Base-by-base conservation (phyloP, 2,329 filamentous ascomycete genomes). In the Fusarium sp. region DNA sequence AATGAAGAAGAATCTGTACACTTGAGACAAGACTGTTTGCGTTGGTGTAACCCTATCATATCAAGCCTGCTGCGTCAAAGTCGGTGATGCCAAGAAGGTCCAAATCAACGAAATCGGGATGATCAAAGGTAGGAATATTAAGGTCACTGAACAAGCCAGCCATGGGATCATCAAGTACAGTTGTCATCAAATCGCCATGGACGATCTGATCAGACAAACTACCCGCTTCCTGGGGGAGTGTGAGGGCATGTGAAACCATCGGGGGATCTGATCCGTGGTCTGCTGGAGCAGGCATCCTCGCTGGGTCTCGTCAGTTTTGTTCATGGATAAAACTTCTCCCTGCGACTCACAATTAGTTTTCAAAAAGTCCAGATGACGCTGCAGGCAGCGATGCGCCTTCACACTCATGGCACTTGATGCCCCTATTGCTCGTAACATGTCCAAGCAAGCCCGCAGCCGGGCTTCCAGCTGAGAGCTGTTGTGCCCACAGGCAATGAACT, bases 381-480 rank as follows among this genome's bases (percentile, higher is more conserved):
- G 48, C 15, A 54, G 51, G 18, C 73, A 74, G 6, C 71, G 71
- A 16, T 73, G 64, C 6, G 72, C 69, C 48, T 75, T 75, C 12
- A 62, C 46, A 40, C 73, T 75, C 71, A 75, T 75, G 28, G 68
- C 65, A 41, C 73, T 75, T 2, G 73, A 47, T 5, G 63, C 71
- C 8, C 73, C 72, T n/a, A 74, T 68, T 11, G 57, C 43, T 36
- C 62, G 60, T 16, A 75, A 52, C n/a, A 62, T 65, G 12, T 66
- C 64, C 1, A 72, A 56, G 15, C 54, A 55, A 5, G 41, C 43
- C 3, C 58, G 34, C 13, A 75, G 65, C 11, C 66, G 40, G 3
- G 16, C 44, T 43, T 71, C 66, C 3, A 72, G 53, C 6, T 72
- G 65, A 2, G 36, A 30, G 7, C 47, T 52, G 9, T 43, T 57